These are phyloP conservation scores for Verticillium tricorpus DNA, from an alignment of 2,329 filamentous ascomycete genomes.

Conservation along the genomic window DNA sequence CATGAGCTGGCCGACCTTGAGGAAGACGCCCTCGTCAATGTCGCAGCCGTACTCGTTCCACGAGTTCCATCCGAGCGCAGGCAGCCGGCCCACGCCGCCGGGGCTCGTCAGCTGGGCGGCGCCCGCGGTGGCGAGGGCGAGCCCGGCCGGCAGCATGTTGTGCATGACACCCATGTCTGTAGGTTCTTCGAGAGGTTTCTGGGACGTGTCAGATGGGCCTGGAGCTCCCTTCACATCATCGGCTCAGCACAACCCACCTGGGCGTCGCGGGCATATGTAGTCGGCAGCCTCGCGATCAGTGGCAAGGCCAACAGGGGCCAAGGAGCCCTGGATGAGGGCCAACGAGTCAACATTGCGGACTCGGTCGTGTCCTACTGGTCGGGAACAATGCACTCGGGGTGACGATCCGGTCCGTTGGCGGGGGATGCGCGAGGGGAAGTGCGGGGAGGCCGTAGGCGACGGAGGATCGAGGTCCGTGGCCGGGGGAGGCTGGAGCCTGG, in stretches of 20 bases:
- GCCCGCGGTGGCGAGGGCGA: constrained; percentile 1
- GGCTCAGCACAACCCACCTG: not conserved
- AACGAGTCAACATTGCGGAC: not conserved
- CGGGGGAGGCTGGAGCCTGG: not conserved
- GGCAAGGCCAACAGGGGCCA: not conserved
- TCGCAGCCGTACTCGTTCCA: constrained; percentile 50
- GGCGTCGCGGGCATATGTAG: not conserved
- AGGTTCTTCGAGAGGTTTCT: not conserved
- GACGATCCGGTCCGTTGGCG: not conserved
- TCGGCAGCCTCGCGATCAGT: not conserved
- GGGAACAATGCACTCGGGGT: not conserved
- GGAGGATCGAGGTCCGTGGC: constrained; percentile 4
- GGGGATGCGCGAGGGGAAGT: not conserved
- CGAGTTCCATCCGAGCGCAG: constrained; percentile 43
- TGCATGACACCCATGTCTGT: constrained; percentile 3
- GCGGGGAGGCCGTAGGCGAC: not conserved
- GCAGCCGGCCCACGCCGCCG: constrained; percentile 21
- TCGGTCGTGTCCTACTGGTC: not conserved
- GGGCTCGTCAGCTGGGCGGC: constrained; percentile 10
- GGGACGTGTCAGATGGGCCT: not conserved
- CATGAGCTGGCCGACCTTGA: constrained; percentile 41
- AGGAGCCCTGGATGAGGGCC: not conserved
- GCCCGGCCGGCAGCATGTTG: constrained; percentile 4
- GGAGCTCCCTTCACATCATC: not conserved
- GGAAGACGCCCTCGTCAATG: constrained; percentile 44